These are phyloP conservation scores for Abrus pulchellus DNA, from an alignment of 306 rosid genomes.

Conservation along the genomic window DNA sequence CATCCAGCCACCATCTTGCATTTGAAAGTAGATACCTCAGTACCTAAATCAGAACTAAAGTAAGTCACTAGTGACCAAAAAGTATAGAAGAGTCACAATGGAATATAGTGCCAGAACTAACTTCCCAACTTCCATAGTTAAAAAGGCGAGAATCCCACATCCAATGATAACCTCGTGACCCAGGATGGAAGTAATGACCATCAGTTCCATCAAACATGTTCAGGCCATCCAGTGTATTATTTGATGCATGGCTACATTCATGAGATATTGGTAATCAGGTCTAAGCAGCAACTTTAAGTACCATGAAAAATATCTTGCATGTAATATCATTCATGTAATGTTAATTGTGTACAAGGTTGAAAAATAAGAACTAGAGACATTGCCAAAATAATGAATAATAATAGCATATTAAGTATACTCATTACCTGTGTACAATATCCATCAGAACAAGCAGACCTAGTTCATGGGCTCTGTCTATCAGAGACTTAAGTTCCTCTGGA, in stretches of 20 bases:
- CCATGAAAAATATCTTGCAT: slow-evolving; percentile 40
- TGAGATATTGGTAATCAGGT: slow-evolving; percentile 47
- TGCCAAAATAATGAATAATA: slow-evolving; percentile 28
- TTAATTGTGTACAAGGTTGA: slow-evolving; percentile 9
- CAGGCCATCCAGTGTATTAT: slow-evolving; percentile 92
- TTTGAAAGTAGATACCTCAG: slow-evolving; percentile 91
- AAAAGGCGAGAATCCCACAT: slow-evolving; percentile 99
- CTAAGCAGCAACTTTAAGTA: slow-evolving; percentile 35
- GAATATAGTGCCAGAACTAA: slow-evolving; percentile 43
- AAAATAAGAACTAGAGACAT: slow-evolving; percentile 28
- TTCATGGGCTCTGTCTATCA: slow-evolving; percentile 95
- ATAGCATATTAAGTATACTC: slow-evolving; percentile 4
- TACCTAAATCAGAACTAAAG: slow-evolving; percentile 66
- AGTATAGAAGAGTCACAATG: slow-evolving; percentile 36
- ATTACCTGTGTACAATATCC: slow-evolving; percentile 99
- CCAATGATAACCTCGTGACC: slow-evolving; percentile 98
- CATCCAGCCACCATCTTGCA: slow-evolving; percentile 99
- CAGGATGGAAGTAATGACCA: slow-evolving; percentile 93
- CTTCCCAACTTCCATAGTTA: slow-evolving; percentile 99
- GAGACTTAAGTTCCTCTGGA: slow-evolving; percentile 95
- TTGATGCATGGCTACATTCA: slow-evolving; percentile 86
- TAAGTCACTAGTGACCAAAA: slow-evolving; percentile 10
- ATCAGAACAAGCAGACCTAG: slow-evolving; percentile 95
- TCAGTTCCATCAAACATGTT: slow-evolving; percentile 99
- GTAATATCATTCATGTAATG: slow-evolving; percentile 34